These are phyloP conservation scores for Coemansia sp. DNA, from an alignment of 192 early-diverging fungal genomes.

Conservation along the genomic window DNA sequence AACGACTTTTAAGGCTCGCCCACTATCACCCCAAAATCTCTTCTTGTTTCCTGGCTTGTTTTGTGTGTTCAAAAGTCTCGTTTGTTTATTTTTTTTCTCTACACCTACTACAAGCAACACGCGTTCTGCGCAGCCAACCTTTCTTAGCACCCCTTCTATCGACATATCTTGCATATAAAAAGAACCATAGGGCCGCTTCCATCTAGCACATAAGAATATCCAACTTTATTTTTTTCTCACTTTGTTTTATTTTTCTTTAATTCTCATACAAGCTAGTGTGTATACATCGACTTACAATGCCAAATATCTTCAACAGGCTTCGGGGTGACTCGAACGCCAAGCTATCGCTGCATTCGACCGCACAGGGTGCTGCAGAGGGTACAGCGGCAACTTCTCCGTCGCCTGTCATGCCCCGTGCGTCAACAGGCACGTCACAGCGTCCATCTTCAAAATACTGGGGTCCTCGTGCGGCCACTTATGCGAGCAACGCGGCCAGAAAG, in stretches of 20 bases:
- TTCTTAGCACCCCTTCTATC: background rate
- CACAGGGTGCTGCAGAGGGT: background rate
- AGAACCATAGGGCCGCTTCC: background rate
- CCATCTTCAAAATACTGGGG: slow-evolving; percentile 44
- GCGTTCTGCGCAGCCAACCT: too few species aligned
- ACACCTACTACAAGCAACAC: too few species aligned
- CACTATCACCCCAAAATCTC: too few species aligned
- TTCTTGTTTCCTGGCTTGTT: too few species aligned
- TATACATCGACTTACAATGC: slow-evolving; percentile 13
- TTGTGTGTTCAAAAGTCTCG: too few species aligned
- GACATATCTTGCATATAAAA: background rate
- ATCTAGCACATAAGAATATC: too few species aligned
- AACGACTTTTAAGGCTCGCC: slow-evolving; percentile 2
- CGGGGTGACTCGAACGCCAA: slow-evolving; percentile 10
- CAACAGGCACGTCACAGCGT: background rate
- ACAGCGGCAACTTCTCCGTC: background rate
- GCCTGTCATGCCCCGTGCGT: slow-evolving; percentile 2
- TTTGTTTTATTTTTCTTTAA: background rate
- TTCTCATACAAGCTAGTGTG: background rate
- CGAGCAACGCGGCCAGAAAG: slow-evolving; percentile 39
- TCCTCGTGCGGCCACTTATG: slow-evolving; percentile 38
- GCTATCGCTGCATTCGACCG: slow-evolving; percentile 13
- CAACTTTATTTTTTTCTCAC: background rate
- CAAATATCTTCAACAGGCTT: slow-evolving; percentile 43
- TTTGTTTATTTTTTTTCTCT: background rate